A percentile compares a stretch with the other conserved stretches of the same genome.
phyloP scores from a whole-genome alignment of 805 yeast species.

The Hanseniaspora lachancei region DNA sequence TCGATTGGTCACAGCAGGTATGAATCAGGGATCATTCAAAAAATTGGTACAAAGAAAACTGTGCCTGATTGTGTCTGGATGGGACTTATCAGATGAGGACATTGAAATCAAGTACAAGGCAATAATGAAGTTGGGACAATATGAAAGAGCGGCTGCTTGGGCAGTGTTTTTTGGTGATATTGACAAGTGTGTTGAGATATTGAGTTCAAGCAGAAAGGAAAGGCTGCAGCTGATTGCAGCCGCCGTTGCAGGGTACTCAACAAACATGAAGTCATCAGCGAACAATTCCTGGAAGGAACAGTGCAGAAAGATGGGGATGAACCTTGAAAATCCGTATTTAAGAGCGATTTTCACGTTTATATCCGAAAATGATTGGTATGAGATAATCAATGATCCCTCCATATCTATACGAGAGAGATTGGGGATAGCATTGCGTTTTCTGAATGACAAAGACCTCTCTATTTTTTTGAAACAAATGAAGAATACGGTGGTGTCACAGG shows the following conservation, averaged over 20 bases:
- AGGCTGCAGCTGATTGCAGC: constrained; percentile 70
- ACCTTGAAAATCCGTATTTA: constrained; percentile 75
- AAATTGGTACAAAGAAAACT: constrained; percentile 55
- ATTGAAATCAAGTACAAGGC: constrained; percentile 53
- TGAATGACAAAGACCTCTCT: constrained; percentile 66
- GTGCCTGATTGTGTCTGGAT: constrained; percentile 76
- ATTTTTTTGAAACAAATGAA: constrained; percentile 59
- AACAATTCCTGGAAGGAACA: constrained; percentile 85
- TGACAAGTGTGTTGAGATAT: constrained; percentile 61
- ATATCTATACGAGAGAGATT: constrained; percentile 76
- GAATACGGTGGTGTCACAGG: constrained; percentile 54
- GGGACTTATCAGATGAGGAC: constrained; percentile 70
- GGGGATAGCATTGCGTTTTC: constrained; percentile 79
- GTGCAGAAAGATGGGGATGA: constrained; percentile 78
- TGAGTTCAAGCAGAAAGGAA: constrained; percentile 61
- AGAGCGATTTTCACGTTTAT: constrained; percentile 87
- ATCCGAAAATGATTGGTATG: constrained; percentile 94
- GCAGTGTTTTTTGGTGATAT: constrained; percentile 91
- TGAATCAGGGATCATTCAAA: constrained; percentile 15
- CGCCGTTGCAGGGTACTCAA: constrained; percentile 77
- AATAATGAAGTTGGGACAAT: constrained; percentile 44
- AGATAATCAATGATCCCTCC: constrained; percentile 78
- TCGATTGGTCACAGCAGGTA: neutral
- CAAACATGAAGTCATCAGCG: constrained; percentile 34
- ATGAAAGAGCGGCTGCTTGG: constrained; percentile 94